These are phyloP conservation scores for Hygrophoropsis aurantiaca DNA, from an alignment of 768 basidiomycete species.

Conservation along the genomic window DNA sequence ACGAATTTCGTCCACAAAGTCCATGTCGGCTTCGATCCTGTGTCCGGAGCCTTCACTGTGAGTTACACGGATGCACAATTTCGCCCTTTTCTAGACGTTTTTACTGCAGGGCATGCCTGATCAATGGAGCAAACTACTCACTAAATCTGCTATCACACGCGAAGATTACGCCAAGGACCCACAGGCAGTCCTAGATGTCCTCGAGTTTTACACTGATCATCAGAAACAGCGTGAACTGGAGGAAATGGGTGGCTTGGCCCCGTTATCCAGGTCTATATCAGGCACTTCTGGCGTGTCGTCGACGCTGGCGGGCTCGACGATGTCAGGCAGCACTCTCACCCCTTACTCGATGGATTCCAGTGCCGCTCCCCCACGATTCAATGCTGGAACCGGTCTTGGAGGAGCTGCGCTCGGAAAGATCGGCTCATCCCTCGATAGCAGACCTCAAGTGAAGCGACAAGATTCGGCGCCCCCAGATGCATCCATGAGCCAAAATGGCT, in stretches of 20 bases:
- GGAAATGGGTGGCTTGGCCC: constrained; percentile 36
- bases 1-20: constrained; percentile 99
- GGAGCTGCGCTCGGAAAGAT: constrained; percentile 55
- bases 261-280: constrained; percentile 21
- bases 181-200: constrained; percentile 94
- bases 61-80: constrained; percentile 27
- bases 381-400: constrained; percentile 89
- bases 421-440: constrained; percentile 33
- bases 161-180: constrained; percentile 98
- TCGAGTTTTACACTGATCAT: constrained; percentile 98
- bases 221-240: constrained; percentile 93
- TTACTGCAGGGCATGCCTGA: constrained; percentile 83
- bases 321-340: constrained; percentile 23
- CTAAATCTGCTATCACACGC: constrained; percentile 94
- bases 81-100: neutral
- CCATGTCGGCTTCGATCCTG: constrained; percentile 95
- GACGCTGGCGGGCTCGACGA: constrained; percentile 35
- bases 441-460: constrained; percentile 43
- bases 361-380: constrained; percentile 76
- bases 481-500: constrained; percentile 32
- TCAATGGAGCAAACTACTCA: constrained; percentile 96
- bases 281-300: constrained; percentile 16
- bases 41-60: constrained; percentile 92
- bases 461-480: constrained; percentile 43
- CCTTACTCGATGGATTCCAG: constrained; percentile 33